Evolutionary conservation across 2,329 filamentous ascomycete genomes (phyloP).

Genomic region (Tolypocladium guangdongense): DNA sequence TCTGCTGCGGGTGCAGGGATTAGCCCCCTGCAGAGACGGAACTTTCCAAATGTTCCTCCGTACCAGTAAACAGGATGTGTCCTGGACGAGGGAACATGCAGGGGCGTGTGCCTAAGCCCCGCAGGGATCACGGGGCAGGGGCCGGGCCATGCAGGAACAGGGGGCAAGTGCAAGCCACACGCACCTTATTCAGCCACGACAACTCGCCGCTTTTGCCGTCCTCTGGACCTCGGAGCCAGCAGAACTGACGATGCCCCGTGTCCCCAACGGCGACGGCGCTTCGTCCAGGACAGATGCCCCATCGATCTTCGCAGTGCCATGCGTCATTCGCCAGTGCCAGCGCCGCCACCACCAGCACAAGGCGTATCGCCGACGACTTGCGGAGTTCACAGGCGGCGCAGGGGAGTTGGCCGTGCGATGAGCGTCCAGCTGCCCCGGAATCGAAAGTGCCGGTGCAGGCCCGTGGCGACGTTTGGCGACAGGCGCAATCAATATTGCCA

Average conservation of each 20-base stretch:
- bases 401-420: not conserved
- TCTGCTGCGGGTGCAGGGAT: too few species aligned
- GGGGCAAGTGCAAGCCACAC: not conserved
- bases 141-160: not conserved
- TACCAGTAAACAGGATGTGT: too few species aligned
- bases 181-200: not conserved
- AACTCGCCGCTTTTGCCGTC: not conserved
- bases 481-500: not conserved
- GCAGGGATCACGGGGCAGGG: not conserved
- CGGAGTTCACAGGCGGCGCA: not conserved
- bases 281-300: too few species aligned
- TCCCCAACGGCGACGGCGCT: not conserved
- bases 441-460: not conserved
- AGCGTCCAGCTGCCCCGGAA: not conserved
- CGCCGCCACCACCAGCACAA: too few species aligned
- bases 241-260: not conserved
- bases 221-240: not conserved
- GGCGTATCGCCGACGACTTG: not conserved
- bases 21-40: too few species aligned
- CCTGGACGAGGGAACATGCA: not conserved
- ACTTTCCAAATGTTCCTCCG: too few species aligned
- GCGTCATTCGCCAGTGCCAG: not conserved
- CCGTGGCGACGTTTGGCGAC: not conserved
- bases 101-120: not conserved
- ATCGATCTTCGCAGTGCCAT: too few species aligned